Evolutionary conservation across 768 basidiomycete species (phyloP), one percentile per base, ranked within the genome.

Genomic region (Thelephora ganbajun): DNA sequence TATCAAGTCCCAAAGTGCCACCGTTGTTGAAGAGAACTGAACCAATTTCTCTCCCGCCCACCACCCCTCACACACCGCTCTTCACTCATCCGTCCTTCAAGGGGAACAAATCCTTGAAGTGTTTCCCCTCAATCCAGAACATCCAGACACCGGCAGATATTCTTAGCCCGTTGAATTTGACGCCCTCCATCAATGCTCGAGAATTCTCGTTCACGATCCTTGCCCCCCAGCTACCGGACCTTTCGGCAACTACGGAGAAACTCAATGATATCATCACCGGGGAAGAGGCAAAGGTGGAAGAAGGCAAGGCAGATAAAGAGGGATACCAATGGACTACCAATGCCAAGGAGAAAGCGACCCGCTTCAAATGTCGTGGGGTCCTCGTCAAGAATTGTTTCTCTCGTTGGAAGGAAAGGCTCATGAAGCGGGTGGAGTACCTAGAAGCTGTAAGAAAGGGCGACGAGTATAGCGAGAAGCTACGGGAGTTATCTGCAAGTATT

Each of bases 371-470:
- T 14, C 39, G 39, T 9, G 22, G 39, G 18, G 9, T 41, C 1
- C 7, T 41, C 11, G 39, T 41, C 4, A 41, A 41, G 39, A 22
- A 41, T 7, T 41, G 39, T 41, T 41, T 41, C 22, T 16, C 39
- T 41, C 39, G 39, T 41, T 41, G 39, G 39, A 41, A 41, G 53
- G 60, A 69, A 51, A 66, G 66, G 42, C 52, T 69, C 7, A 61
- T 61, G 1, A 72, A 73, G 33, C 35, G 45, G 66, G 67, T 47
- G 11, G 73, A 68, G n/a, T 84, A 77, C 72, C 56, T 69, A 4
- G 78, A 82, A 44, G 83, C 83, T 0, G 73, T 74, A 50, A 63
- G 61, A 48, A 73, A 74, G 41, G 77, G 80, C 48, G 73, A 81
- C 22, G 68, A 66, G 3, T 86, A 86, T 58, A 72, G 73, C 39